Evolutionary conservation across 148 eudicot species (phyloP).

Genomic region (Rhododendron ferrugineum): DNA sequence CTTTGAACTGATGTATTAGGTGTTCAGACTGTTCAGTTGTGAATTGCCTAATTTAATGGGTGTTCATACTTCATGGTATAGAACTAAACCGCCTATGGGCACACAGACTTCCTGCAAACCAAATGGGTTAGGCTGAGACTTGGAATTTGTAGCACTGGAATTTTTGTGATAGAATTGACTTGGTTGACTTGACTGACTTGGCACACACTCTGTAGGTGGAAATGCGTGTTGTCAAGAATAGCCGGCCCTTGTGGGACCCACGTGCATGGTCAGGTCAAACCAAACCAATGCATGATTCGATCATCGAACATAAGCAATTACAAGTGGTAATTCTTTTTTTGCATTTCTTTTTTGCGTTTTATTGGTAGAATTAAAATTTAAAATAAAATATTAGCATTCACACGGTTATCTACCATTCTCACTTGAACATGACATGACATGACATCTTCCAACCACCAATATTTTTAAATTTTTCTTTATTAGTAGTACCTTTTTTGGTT

Average conservation of each 20-base stretch:
- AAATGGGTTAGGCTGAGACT: not conserved
- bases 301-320: not conserved
- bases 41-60: no score
- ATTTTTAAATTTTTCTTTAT: not conserved
- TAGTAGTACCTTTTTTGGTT: not conserved
- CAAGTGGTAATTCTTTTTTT: not conserved
- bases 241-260: not conserved
- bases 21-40: no score
- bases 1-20: no score
- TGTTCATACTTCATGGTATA: no score
- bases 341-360: not conserved
- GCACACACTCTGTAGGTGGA: not conserved
- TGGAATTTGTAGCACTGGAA: not conserved
- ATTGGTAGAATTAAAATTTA: not conserved
- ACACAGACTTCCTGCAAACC: not conserved
- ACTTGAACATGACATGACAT: not conserved
- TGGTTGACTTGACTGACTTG: not conserved
- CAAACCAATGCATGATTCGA: not conserved
- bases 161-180: not conserved
- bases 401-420: slow-evolving; percentile 3
- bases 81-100: not conserved
- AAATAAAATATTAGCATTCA: not conserved
- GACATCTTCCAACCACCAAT: not conserved
- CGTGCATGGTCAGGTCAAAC: not conserved
- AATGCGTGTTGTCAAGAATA: not conserved